Evolutionary conservation across 2,329 filamentous ascomycete species (phyloP).

Genomic region (Fusarium buxicola): DNA sequence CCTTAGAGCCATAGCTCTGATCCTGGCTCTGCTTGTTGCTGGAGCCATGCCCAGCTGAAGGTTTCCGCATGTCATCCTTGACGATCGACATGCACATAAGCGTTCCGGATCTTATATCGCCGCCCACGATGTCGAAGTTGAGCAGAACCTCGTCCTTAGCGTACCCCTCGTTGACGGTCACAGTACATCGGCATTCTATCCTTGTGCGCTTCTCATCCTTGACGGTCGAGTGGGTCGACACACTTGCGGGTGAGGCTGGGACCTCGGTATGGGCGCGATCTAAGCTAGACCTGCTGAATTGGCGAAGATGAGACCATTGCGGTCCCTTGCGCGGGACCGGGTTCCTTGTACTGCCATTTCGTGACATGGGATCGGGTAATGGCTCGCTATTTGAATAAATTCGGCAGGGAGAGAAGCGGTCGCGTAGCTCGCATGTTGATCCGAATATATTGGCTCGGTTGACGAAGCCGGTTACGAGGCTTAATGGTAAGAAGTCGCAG

Average conservation of each 20-base stretch:
- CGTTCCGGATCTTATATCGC: constrained; percentile 71
- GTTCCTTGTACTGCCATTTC: constrained; percentile 45
- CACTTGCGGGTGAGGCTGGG: constrained; percentile 60
- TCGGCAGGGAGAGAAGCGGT: constrained; percentile 31
- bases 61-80: constrained; percentile 61
- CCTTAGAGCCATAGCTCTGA: constrained; percentile 41
- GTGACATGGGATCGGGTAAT: constrained; percentile 44
- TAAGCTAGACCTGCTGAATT: constrained; percentile 61
- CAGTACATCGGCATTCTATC: constrained; percentile 62
- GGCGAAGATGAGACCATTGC: constrained; percentile 66
- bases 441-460: constrained; percentile 21
- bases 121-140: constrained; percentile 77
- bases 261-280: constrained; percentile 57
- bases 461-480: constrained; percentile 20
- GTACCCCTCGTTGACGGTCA: constrained; percentile 77
- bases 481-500: constrained; percentile 13
- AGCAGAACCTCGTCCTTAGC: constrained; percentile 83
- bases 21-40: constrained; percentile 50
- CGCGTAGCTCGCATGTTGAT: constrained; percentile 41
- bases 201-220: constrained; percentile 50
- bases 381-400: constrained; percentile 35
- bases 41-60: constrained; percentile 45
- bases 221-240: constrained; percentile 63
- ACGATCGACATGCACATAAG: constrained; percentile 79
- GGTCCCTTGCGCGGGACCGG: constrained; percentile 57